Conservation (phyloP, 768 basidiomycete genomes). For the Hypholoma fasciculare region DNA sequence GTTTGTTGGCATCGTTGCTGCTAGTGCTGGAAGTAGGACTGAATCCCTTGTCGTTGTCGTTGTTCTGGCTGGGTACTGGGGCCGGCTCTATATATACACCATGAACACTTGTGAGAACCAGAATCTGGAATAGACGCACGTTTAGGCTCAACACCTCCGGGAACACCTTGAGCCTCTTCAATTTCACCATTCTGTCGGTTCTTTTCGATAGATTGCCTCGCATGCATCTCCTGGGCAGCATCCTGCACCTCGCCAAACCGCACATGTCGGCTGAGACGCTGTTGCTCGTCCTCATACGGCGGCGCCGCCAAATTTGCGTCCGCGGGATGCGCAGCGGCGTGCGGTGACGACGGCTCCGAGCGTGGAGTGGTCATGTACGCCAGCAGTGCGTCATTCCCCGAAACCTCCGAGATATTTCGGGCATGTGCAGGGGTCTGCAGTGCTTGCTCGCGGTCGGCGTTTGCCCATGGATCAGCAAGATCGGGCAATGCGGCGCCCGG, state of each 20-base stretch:
- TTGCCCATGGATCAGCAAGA: slow-evolving; percentile 18
- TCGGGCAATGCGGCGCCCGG: slow-evolving; percentile 22
- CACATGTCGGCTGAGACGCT: slow-evolving; percentile 35
- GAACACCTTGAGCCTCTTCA: not conserved
- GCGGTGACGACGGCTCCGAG: slow-evolving; percentile 5
- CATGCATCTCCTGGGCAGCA: slow-evolving; percentile 36
- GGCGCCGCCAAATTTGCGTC: not conserved
- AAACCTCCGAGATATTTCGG: slow-evolving; percentile 11
- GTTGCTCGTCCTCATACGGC: slow-evolving; percentile 19
- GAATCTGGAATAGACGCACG: not conserved
- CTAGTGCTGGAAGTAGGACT: not conserved
- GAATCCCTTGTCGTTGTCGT: not conserved
- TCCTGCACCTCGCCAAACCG: slow-evolving; percentile 43
- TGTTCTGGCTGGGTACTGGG: not conserved
- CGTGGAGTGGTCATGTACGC: slow-evolving; percentile 36
- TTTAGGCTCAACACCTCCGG: not conserved
- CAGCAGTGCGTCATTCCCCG: slow-evolving; percentile 33
- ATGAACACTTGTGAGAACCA: not conserved
- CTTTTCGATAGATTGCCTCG: slow-evolving; percentile 21
- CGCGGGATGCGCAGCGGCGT: not conserved
- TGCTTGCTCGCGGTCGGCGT: slow-evolving; percentile 8
- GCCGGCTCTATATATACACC: not conserved
- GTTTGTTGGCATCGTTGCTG: not conserved
- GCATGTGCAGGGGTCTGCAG: slow-evolving; percentile 8
- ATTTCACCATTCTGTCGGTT: slow-evolving; percentile 1